Conservation (phyloP, 805 yeast genomes). For the Ogataea parapolymorpha region DNA sequence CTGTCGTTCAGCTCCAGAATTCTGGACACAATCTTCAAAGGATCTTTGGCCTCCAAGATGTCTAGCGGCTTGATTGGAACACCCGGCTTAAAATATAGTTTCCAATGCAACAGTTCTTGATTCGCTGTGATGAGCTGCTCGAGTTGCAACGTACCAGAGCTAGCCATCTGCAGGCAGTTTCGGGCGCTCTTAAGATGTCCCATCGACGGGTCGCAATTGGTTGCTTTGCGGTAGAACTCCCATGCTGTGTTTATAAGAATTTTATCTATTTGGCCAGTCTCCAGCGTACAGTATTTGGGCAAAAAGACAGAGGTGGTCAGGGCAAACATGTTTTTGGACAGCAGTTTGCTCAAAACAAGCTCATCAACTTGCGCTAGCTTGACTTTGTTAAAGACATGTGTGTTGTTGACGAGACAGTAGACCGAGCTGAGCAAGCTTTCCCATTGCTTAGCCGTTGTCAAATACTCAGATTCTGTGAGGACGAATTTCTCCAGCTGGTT, state of each 20-base stretch:
- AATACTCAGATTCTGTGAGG: conserved; percentile 22
- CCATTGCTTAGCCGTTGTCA: conserved; percentile 24
- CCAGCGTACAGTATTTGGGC: conserved; percentile 19
- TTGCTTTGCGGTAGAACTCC: conserved; percentile 28
- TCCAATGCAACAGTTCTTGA: conserved; percentile 26
- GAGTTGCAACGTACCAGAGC: conserved; percentile 6
- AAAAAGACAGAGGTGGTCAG: conserved; percentile 17
- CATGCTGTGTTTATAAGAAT: conserved; percentile 22
- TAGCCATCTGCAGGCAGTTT: conserved; percentile 19
- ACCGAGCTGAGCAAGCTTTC: conserved; percentile 25
- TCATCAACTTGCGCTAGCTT: conserved; percentile 19
- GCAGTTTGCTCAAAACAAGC: conserved; percentile 21
- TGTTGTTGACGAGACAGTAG: conserved; percentile 27
- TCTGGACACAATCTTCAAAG: conserved; percentile 24
- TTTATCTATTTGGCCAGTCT: conserved; percentile 8
- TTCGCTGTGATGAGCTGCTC: conserved; percentile 22
- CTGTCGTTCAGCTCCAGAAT: conserved; percentile 52
- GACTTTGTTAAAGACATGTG: conserved; percentile 27
- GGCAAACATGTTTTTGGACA: conserved; percentile 21
- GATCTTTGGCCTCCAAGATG: conserved; percentile 23
- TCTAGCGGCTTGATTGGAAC: conserved; percentile 31
- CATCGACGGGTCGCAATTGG: conserved; percentile 27
- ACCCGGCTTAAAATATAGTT: conserved; percentile 28
- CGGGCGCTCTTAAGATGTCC: conserved; percentile 27
- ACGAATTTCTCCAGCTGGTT: conserved; percentile 27